Evolutionary conservation across 148 eudicot genomes (phyloP).

Genomic region (Cornus florida): DNA sequence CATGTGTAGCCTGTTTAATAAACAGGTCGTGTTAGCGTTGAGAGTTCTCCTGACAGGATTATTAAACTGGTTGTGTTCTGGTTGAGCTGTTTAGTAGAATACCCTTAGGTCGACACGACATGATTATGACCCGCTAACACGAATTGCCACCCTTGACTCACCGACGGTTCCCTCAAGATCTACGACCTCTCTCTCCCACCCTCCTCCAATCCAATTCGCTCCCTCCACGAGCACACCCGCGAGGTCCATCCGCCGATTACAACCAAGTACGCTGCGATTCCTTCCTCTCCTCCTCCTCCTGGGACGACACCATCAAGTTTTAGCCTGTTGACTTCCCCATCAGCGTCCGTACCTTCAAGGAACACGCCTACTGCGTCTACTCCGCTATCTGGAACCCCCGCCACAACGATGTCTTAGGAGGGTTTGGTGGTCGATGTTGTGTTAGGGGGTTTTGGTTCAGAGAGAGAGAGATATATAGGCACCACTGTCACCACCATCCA

Average conservation of each 20-base stretch:
- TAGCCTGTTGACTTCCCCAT: constrained; percentile 84
- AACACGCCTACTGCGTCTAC: constrained; percentile 91
- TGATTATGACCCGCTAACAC: too few relatives aligned
- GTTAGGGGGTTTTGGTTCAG: too few relatives aligned
- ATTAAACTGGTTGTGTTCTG: too few relatives aligned
- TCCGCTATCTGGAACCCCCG: constrained; percentile 84
- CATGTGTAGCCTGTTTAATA: too few relatives aligned
- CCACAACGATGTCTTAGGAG: constrained; percentile 44
- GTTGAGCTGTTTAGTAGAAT: too few relatives aligned
- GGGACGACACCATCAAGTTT: constrained; percentile 91
- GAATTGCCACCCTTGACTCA: constrained; percentile 26
- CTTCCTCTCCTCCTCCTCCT: constrained; percentile 67
- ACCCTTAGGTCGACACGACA: too few relatives aligned
- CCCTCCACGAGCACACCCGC: constrained; percentile 80
- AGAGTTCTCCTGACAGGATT: too few relatives aligned
- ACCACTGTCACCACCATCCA: too few relatives aligned
- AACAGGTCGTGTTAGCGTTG: too few relatives aligned
- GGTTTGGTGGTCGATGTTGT: too few relatives aligned
- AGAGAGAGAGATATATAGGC: too few relatives aligned
- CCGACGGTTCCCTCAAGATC: constrained; percentile 82
- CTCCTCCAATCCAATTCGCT: constrained; percentile 63
- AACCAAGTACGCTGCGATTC: constrained; percentile 79
- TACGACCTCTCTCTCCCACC: constrained; percentile 89
- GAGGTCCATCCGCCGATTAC: constrained; percentile 75
- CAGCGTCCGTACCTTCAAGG: constrained; percentile 82